Evolutionary conservation across 768 basidiomycete species (phyloP).

Genomic region (Trametes coccinea): DNA sequence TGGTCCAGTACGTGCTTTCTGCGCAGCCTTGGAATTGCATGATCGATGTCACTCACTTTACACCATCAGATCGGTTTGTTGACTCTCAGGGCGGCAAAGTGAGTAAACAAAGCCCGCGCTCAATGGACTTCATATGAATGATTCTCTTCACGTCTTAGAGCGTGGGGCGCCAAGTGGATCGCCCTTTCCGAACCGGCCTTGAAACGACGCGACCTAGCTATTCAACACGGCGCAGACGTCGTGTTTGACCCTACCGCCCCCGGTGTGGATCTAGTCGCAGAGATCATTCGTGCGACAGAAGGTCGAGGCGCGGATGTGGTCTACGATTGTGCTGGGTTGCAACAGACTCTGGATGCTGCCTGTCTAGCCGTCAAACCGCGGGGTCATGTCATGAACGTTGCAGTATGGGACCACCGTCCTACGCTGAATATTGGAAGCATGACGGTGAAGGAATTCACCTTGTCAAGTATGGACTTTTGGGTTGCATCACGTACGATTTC

Average conservation of each 20-base stretch:
- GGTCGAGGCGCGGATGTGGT: slow-evolving; percentile 44
- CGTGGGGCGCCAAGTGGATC: slow-evolving; percentile 33
- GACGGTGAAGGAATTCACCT: slow-evolving; percentile 38
- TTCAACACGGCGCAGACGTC: slow-evolving; percentile 39
- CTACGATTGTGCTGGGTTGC: slow-evolving; percentile 49
- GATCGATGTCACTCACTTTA: background rate
- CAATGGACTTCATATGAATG: too few relatives aligned
- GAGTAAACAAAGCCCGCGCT: background rate
- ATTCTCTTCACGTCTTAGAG: slow-evolving; percentile 1
- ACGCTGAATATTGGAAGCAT: slow-evolving; percentile 40
- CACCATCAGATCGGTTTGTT: slow-evolving; percentile 25
- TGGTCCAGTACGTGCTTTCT: slow-evolving; percentile 41
- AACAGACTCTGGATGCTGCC: slow-evolving; percentile 39
- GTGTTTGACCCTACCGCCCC: slow-evolving; percentile 37
- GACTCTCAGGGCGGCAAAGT: slow-evolving; percentile 21
- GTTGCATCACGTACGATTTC: background rate
- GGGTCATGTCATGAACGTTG: slow-evolving; percentile 44
- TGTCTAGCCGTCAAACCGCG: slow-evolving; percentile 38
- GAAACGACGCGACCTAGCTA: slow-evolving; percentile 39
- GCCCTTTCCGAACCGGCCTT: slow-evolving; percentile 44
- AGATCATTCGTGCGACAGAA: slow-evolving; percentile 30
- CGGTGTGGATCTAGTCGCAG: slow-evolving; percentile 28
- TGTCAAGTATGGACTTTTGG: slow-evolving; percentile 36
- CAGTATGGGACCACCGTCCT: slow-evolving; percentile 42
- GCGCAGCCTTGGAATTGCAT: background rate